Percentiles rank a stretch among this genome's conserved stretches.
phyloP scores from a whole-genome alignment of 495 filamentous ascomycete genomes.

The Amphirosellinia nigrospora region DNA sequence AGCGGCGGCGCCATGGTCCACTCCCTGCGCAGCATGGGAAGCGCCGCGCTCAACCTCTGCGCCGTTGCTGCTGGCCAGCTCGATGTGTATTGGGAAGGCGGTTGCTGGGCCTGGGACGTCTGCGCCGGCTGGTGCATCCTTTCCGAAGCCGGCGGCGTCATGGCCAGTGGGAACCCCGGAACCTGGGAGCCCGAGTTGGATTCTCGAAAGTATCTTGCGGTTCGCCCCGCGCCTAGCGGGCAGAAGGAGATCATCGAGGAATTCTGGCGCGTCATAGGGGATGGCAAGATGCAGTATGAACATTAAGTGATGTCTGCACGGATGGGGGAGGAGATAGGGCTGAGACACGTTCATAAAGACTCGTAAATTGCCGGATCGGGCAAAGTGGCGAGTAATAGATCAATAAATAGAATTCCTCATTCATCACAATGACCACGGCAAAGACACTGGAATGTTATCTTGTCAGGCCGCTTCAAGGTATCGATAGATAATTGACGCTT shows the following conservation, averaged over 20 bases:
- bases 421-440: not conserved
- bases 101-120: conserved; percentile 96
- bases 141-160: conserved; percentile 79
- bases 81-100: conserved; percentile 92
- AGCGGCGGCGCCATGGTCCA: conserved; percentile 85
- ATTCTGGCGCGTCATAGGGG: conserved; percentile 70
- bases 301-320: conserved; percentile 25
- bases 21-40: conserved; percentile 73
- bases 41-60: conserved; percentile 84
- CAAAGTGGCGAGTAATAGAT: conserved; percentile 13
- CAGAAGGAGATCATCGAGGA: conserved; percentile 81
- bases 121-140: conserved; percentile 91
- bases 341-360: conserved; percentile 19
- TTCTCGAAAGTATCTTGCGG: conserved; percentile 76
- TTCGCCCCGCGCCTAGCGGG: conserved; percentile 68
- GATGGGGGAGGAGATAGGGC: not conserved
- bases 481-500: conserved; percentile 6
- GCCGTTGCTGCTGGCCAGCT: conserved; percentile 78
- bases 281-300: conserved; percentile 62
- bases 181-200: conserved; percentile 79
- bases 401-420: conserved; percentile 10
- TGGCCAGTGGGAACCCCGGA: conserved; percentile 79
- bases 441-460: conserved; percentile 13
- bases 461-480: not conserved
- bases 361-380: conserved; percentile 13